phyloP scores from a whole-genome alignment of 192 early-diverging fungal species.

The Bifiguratus adelaidae region DNA sequence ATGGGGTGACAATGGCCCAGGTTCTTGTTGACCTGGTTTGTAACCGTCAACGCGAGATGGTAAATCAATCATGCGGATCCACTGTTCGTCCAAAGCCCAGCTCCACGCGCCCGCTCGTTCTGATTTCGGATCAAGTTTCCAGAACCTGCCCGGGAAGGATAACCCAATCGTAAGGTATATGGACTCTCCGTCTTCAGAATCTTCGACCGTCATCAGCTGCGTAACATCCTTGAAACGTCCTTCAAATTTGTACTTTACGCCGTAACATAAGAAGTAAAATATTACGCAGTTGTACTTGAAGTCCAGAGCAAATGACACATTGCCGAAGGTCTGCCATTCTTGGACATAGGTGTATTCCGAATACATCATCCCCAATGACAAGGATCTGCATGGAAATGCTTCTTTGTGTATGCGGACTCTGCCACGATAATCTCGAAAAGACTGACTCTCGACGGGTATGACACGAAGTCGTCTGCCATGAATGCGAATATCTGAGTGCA shows the following conservation, averaged over 20 bases:
- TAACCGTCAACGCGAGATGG: constrained; percentile 2
- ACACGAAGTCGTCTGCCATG: too few species aligned
- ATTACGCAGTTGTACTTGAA: constrained; percentile 10
- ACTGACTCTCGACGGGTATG: too few species aligned
- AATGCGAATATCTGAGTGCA: too few species aligned
- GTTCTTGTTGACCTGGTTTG: neutral
- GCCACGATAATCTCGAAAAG: too few species aligned
- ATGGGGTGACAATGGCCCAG: constrained; percentile 13
- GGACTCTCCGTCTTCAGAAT: neutral
- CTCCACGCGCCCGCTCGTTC: neutral
- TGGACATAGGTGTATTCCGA: constrained; percentile 7
- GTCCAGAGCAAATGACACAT: constrained; percentile 6
- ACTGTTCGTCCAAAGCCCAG: constrained; percentile 8
- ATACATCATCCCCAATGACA: constrained; percentile 14
- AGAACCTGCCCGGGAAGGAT: constrained; percentile 26
- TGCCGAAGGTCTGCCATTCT: neutral
- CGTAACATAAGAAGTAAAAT: constrained; percentile 12
- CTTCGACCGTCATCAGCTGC: constrained; percentile 8
- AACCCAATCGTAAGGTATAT: constrained; percentile 22
- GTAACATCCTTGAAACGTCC: constrained; percentile 20
- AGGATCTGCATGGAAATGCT: too few species aligned
- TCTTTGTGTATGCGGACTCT: too few species aligned
- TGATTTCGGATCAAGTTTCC: constrained; percentile 8
- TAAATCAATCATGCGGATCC: constrained; percentile 24
- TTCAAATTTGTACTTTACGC: constrained; percentile 11